These are phyloP conservation scores for Leccinum imitatum DNA, from an alignment of 768 basidiomycete species.

Conservation along the genomic window DNA sequence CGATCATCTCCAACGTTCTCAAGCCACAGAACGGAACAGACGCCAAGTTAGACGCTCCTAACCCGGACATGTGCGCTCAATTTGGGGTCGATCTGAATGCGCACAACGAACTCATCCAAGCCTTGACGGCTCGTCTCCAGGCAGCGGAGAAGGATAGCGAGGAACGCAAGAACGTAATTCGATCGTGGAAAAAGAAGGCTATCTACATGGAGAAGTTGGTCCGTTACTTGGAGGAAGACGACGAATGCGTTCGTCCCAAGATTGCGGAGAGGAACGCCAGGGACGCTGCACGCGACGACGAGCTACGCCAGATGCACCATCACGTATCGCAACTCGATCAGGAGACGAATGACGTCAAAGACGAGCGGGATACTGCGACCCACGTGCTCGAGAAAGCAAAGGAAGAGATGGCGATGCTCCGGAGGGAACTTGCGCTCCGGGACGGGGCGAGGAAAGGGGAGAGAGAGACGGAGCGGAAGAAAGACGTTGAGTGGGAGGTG, in stretches of 20 bases:
- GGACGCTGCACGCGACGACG: slow-evolving; percentile 78
- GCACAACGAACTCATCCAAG: slow-evolving; percentile 68
- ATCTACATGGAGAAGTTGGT: slow-evolving; percentile 69
- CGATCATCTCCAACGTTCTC: slow-evolving; percentile 57
- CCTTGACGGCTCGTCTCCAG: slow-evolving; percentile 53
- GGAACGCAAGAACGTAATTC: slow-evolving; percentile 52
- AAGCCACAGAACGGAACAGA: slow-evolving; percentile 39
- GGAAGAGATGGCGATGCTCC: slow-evolving; percentile 66
- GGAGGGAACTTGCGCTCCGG: background rate
- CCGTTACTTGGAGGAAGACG: slow-evolving; percentile 76
- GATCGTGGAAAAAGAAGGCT: slow-evolving; percentile 75
- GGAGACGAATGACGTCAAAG: slow-evolving; percentile 53
- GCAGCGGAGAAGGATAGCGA: slow-evolving; percentile 62
- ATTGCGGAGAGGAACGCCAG: slow-evolving; percentile 81
- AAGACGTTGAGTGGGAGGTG: background rate
- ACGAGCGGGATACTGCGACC: slow-evolving; percentile 43
- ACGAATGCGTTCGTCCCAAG: slow-evolving; percentile 80
- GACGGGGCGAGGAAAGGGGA: background rate
- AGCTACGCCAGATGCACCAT: slow-evolving; percentile 73
- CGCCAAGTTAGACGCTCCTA: slow-evolving; percentile 16
- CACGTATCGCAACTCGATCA: slow-evolving; percentile 76
- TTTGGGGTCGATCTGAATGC: slow-evolving; percentile 74
- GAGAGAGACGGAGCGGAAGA: background rate
- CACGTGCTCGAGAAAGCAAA: slow-evolving; percentile 39
- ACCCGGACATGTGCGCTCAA: slow-evolving; percentile 62